Base-by-base conservation (phyloP, 1,139 yeast species). In the Pichia sp. region DNA sequence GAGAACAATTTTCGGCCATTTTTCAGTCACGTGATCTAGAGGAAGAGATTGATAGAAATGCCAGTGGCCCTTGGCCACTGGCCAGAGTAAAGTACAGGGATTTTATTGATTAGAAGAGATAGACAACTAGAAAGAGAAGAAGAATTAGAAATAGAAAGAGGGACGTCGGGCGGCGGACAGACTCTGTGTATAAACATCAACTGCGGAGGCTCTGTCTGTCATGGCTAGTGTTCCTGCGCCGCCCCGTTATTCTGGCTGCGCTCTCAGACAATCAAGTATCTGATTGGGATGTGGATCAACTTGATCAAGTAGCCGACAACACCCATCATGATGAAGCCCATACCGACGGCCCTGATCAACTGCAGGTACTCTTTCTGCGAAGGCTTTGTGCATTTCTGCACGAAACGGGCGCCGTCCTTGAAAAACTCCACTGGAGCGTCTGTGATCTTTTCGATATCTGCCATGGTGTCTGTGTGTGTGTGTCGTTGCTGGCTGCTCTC, bases 261-360 rank as follows among this genome's bases (percentile, higher is more conserved):
- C 34, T 11, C 11, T 42, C 45, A 42, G 64, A 92, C 98, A 75
- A 92, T 90, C 76, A 92, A 84, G 76, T 90, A 95, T 78, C 98
- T 87, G 76, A 92, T 90, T 70, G 99, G 99, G 67, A 92, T 92
- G 75, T 92, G 99, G 67, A 92, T 81, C 71, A 92, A 81, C 77
- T 93, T 93, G 74, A 93, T 95, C 67, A 85, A 88, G 75, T 90
- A 93, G 57, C 99, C 99, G 67, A 93, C 95, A 67, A 90, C 87
- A 67, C 99, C 99, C 93, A 93, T 95, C 82, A 92, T 92, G 65
- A 92, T 76, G 75, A 92, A 93, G 65, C 99, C 99, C 63, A 90
- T 80, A 67, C 98, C 98, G 56, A 93, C 98, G 55, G 98, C 97
- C 75, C 93, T 86, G 64, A 93, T 81, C 69, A 92, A 88, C 74